Percentiles rank a stretch among this genome's conserved stretches.
These are phyloP conservation scores for Arthrobotrys sphaeroides DNA, from an alignment of 2,329 filamentous ascomycete species.

Conservation along the genomic window DNA sequence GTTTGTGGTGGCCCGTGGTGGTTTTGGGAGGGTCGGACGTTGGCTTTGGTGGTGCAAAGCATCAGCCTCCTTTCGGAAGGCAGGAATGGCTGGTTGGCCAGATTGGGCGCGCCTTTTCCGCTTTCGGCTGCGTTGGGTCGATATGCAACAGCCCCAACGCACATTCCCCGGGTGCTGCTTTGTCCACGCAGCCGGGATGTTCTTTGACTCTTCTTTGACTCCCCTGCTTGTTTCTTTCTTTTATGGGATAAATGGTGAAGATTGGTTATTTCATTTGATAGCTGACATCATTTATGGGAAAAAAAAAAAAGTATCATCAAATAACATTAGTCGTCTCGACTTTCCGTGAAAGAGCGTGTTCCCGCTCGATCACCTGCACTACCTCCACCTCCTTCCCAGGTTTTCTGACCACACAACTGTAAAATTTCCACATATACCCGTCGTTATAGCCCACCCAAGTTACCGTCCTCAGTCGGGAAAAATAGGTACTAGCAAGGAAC, in stretches of 20 bases:
- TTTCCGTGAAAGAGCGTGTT: background rate
- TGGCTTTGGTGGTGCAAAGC: too few species aligned
- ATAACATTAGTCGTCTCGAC: too few species aligned
- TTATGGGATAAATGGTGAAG: too few species aligned
- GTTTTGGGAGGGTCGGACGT: too few species aligned
- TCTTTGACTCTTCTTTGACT: too few species aligned
- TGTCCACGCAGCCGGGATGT: too few species aligned
- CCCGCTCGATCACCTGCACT: background rate
- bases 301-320: too few species aligned
- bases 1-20: too few species aligned
- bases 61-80: background rate
- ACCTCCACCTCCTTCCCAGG: background rate
- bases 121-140: background rate
- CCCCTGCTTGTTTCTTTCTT: background rate
- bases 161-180: too few species aligned
- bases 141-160: slow-evolving; percentile 12
- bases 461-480: background rate
- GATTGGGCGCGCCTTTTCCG: background rate
- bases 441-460: background rate
- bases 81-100: background rate
- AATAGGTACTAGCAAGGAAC: background rate
- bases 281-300: too few species aligned
- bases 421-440: background rate
- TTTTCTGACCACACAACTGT: background rate
- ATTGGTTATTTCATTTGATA: too few species aligned